A percentile compares a stretch with the other conserved stretches of the same genome.
These are phyloP conservation scores for Lipomyces oligophaga DNA, from an alignment of 805 yeast genomes.

Conservation along the genomic window DNA sequence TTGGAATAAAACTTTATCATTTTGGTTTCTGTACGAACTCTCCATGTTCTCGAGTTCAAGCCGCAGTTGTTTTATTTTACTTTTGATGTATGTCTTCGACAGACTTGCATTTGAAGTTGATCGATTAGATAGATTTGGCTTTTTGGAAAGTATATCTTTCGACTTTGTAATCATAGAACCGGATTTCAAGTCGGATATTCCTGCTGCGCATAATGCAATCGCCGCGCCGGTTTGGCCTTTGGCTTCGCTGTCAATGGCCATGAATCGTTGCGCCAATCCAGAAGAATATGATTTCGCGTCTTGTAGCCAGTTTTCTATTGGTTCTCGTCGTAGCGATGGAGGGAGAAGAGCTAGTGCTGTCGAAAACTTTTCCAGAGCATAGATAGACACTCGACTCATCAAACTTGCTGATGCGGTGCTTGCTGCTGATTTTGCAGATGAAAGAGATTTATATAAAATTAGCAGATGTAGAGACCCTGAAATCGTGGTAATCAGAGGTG, in stretches of 20 bases:
- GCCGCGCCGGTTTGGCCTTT: slow-evolving; percentile 34
- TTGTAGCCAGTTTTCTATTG: slow-evolving; percentile 31
- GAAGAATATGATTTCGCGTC: slow-evolving; percentile 30
- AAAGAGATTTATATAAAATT: slow-evolving; percentile 32
- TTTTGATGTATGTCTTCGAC: slow-evolving; percentile 3
- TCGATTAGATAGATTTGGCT: slow-evolving; percentile 4
- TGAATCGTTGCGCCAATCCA: slow-evolving; percentile 32
- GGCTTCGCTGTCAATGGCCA: slow-evolving; percentile 33
- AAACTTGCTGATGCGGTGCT: slow-evolving; percentile 31
- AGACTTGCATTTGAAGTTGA: background rate
- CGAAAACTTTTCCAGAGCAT: slow-evolving; percentile 35
- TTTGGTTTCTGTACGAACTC: slow-evolving; percentile 32
- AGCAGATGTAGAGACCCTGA: slow-evolving; percentile 35
- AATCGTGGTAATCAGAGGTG: slow-evolving; percentile 28
- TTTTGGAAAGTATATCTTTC: slow-evolving; percentile 2
- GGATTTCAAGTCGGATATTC: slow-evolving; percentile 26
- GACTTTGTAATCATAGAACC: slow-evolving; percentile 5
- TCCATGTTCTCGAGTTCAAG: slow-evolving; percentile 22
- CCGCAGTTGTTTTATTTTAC: slow-evolving; percentile 19
- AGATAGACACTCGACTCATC: slow-evolving; percentile 36
- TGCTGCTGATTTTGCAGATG: slow-evolving; percentile 7
- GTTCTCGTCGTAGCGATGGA: slow-evolving; percentile 19
- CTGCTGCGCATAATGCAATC: slow-evolving; percentile 31
- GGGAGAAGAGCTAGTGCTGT: slow-evolving; percentile 32
- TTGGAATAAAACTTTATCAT: slow-evolving; percentile 36